Conservation (phyloP, 805 yeast species). For the Starmerella vaccinii region DNA sequence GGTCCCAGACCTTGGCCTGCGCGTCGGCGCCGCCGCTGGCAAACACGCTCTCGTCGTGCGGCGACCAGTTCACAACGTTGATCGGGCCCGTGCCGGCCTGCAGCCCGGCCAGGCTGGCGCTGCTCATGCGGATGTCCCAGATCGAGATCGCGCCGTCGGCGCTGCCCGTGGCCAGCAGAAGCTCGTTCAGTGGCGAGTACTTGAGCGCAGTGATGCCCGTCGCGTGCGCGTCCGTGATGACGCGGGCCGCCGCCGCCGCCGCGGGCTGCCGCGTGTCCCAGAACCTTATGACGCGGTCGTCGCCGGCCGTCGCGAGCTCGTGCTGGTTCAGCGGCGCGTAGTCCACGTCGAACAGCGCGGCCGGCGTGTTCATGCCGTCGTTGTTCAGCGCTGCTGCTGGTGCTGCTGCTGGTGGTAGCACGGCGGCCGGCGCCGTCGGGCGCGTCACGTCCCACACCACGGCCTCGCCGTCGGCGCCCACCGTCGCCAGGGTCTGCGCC, state of each 20-base stretch:
- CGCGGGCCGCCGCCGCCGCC: slow-evolving; percentile 6
- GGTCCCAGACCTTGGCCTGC: slow-evolving; percentile 66
- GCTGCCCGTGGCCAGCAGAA: slow-evolving; percentile 64
- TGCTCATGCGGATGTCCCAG: slow-evolving; percentile 63
- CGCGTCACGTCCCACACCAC: slow-evolving; percentile 55
- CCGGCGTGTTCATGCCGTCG: slow-evolving; percentile 36
- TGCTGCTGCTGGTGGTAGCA: no score
- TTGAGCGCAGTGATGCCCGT: slow-evolving; percentile 60
- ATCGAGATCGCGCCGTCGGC: slow-evolving; percentile 62
- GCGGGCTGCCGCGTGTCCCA: slow-evolving; percentile 39
- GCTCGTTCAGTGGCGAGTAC: slow-evolving; percentile 46
- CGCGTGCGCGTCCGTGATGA: slow-evolving; percentile 39
- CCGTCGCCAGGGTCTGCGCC: slow-evolving; percentile 43
- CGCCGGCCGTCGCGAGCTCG: slow-evolving; percentile 65
- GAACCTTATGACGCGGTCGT: slow-evolving; percentile 58
- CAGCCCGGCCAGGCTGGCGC: slow-evolving; percentile 50
- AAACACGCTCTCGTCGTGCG: slow-evolving; percentile 41
- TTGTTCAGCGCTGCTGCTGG: slow-evolving; percentile 55
- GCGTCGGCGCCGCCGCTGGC: slow-evolving; percentile 58
- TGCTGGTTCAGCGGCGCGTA: slow-evolving; percentile 48
- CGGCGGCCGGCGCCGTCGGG: slow-evolving; percentile 37
- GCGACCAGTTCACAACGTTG: slow-evolving; percentile 46
- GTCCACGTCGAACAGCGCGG: slow-evolving; percentile 52
- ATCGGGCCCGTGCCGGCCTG: slow-evolving; percentile 56
- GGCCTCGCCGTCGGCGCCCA: slow-evolving; percentile 56